These are phyloP conservation scores for Borovskyia barvae DNA, from an alignment of 208 protist species.

Conservation along the genomic window DNA sequence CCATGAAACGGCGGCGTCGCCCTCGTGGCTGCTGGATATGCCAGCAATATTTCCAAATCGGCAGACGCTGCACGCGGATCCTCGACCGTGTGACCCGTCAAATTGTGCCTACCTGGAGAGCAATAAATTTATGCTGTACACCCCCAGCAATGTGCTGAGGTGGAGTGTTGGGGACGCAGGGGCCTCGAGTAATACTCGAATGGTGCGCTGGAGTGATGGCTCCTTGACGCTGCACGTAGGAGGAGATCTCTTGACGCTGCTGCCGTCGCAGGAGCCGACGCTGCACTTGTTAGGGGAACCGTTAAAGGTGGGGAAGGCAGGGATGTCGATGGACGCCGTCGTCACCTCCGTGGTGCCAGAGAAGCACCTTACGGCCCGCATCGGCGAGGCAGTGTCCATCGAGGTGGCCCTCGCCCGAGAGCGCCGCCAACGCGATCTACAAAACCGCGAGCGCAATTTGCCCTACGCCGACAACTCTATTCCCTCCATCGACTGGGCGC, in stretches of 20 bases:
- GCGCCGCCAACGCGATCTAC: slow-evolving; percentile 36
- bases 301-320: slow-evolving; percentile 38
- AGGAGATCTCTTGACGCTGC: slow-evolving; percentile 56
- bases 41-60: slow-evolving; percentile 77
- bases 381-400: slow-evolving; percentile 62
- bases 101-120: slow-evolving; percentile 50
- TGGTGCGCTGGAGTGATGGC: slow-evolving; percentile 86
- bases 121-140: slow-evolving; percentile 74
- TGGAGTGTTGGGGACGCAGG: slow-evolving; percentile 32
- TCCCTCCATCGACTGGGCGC: slow-evolving; percentile 70
- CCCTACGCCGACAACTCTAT: slow-evolving; percentile 44
- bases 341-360: slow-evolving; percentile 40
- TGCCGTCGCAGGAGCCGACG: slow-evolving; percentile 45
- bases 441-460: slow-evolving; percentile 40
- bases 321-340: slow-evolving; percentile 51
- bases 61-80: slow-evolving; percentile 82
- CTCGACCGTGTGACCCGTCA: slow-evolving; percentile 62
- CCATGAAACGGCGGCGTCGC: not conserved
- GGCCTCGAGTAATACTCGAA: slow-evolving; percentile 61
- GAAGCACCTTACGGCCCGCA: slow-evolving; percentile 63
- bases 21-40: slow-evolving; percentile 81
- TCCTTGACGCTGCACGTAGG: slow-evolving; percentile 81
- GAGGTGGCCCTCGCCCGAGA: slow-evolving; percentile 70
- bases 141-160: slow-evolving; percentile 78
- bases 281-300: slow-evolving; percentile 57